A percentile compares a stretch with the other conserved stretches of the same genome.
Evolutionary conservation across 2,329 filamentous ascomycete species (phyloP).

Genomic region (Endoconidiophora laricicola): DNA sequence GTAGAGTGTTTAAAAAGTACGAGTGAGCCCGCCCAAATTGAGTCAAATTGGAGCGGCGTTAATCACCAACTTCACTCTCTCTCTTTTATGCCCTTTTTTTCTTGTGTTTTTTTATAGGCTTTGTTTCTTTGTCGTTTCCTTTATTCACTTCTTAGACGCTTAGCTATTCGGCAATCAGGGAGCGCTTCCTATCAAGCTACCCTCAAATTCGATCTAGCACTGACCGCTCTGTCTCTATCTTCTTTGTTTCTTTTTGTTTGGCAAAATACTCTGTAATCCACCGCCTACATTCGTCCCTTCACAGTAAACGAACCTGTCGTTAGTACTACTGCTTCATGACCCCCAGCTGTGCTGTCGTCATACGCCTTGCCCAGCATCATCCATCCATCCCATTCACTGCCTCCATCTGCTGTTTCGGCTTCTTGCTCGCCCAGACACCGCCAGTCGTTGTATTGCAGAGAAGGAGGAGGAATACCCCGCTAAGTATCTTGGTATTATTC

Average conservation of each 20-base stretch:
- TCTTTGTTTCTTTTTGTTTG: too few relatives aligned
- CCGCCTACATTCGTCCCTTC: neutral
- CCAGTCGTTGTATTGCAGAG: too few relatives aligned
- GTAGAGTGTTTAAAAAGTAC: too few relatives aligned
- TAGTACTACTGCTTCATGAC: neutral
- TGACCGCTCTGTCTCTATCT: too few relatives aligned
- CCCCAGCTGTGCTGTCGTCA: constrained; percentile 1
- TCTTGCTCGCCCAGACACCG: neutral
- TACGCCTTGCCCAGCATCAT: neutral
- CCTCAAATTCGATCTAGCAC: too few relatives aligned
- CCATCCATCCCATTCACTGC: neutral
- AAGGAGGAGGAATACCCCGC: too few relatives aligned
- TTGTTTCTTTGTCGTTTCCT: neutral
- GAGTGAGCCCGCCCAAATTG: neutral
- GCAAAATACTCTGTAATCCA: too few relatives aligned
- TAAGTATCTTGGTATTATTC: neutral
- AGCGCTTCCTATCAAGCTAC: too few relatives aligned
- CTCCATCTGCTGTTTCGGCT: neutral
- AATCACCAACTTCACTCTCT: neutral
- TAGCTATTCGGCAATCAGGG: too few relatives aligned
- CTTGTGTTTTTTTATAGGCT: neutral
- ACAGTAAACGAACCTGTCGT: neutral
- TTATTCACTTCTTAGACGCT: too few relatives aligned
- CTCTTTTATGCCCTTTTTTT: neutral
- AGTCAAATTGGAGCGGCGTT: neutral